Conservation (phyloP, 2,329 filamentous ascomycete genomes). For the Epichloe festucae region DNA sequence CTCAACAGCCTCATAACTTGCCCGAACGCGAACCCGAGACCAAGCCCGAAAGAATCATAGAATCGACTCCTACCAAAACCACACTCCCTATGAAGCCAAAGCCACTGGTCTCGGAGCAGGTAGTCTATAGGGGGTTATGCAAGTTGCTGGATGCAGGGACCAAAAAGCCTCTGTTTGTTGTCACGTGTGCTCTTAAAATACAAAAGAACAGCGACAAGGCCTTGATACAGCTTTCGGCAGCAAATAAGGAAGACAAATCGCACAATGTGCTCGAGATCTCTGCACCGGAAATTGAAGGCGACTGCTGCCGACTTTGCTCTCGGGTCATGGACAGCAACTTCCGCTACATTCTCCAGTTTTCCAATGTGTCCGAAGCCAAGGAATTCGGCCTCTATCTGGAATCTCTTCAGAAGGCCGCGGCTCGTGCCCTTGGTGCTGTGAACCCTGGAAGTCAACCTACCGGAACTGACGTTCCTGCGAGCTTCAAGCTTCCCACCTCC, state of each 20-base stretch:
- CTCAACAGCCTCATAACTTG: background rate
- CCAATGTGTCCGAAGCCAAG: conserved; percentile 5
- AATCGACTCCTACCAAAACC: background rate
- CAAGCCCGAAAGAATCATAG: background rate
- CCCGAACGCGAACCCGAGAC: background rate
- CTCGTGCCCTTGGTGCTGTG: background rate
- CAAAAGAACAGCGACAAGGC: conserved; percentile 6
- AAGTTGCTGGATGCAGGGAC: conserved; percentile 7
- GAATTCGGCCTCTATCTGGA: conserved; percentile 8
- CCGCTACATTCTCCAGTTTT: conserved; percentile 11
- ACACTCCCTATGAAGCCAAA: background rate
- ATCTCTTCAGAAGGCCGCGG: conserved; percentile 6
- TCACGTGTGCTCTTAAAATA: conserved; percentile 10
- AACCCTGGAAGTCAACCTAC: background rate
- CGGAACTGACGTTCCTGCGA: background rate
- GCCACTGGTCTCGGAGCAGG: conserved; percentile 3
- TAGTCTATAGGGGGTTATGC: conserved; percentile 10
- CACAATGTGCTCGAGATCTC: conserved; percentile 13
- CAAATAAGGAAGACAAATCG: conserved; percentile 4
- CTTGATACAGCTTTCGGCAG: conserved; percentile 9
- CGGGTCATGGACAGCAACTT: background rate
- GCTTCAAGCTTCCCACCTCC: background rate
- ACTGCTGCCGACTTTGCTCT: conserved; percentile 11
- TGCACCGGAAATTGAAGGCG: conserved; percentile 7
- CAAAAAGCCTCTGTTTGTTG: conserved; percentile 1